These are phyloP conservation scores for Echeveria elegans DNA, from an alignment of 164 flowering plant species.

Conservation along the genomic window DNA sequence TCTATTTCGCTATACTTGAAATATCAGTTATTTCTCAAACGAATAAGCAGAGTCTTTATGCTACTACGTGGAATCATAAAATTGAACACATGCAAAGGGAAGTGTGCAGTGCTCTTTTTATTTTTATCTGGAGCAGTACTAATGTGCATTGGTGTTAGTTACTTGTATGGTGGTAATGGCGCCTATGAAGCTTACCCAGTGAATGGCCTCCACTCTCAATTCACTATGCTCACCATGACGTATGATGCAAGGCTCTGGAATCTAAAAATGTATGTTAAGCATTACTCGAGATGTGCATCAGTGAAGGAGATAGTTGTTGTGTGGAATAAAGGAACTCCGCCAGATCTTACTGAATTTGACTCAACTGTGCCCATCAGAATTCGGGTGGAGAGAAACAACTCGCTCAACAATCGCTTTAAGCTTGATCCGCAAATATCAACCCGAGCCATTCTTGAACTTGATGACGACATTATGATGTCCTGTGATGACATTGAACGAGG, in stretches of 20 bases:
- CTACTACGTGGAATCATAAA: conserved; percentile 41
- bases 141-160: conserved; percentile 49
- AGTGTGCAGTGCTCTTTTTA: conserved; percentile 28
- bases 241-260: conserved; percentile 93
- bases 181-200: conserved; percentile 66
- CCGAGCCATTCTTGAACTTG: conserved; percentile 83
- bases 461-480: conserved; percentile 92
- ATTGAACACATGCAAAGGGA: conserved; percentile 44
- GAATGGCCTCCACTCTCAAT: conserved; percentile 72
- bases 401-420: conserved; percentile 79
- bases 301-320: conserved; percentile 86
- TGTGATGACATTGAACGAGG: conserved; percentile 91
- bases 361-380: conserved; percentile 78
- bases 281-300: conserved; percentile 87
- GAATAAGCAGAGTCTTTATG: conserved; percentile 47
- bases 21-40: conserved; percentile 45
- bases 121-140: conserved; percentile 35
- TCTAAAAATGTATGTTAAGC: conserved; percentile 78
- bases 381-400: conserved; percentile 60
- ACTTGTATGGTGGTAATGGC: conserved; percentile 74
- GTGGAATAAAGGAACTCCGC: conserved; percentile 88
- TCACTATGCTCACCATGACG: conserved; percentile 83
- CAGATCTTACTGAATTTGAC: conserved; percentile 49
- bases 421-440: conserved; percentile 60
- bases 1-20: conserved; percentile 38